Conservation (phyloP, 208 protist species). For the Angomonas deanei region DNA sequence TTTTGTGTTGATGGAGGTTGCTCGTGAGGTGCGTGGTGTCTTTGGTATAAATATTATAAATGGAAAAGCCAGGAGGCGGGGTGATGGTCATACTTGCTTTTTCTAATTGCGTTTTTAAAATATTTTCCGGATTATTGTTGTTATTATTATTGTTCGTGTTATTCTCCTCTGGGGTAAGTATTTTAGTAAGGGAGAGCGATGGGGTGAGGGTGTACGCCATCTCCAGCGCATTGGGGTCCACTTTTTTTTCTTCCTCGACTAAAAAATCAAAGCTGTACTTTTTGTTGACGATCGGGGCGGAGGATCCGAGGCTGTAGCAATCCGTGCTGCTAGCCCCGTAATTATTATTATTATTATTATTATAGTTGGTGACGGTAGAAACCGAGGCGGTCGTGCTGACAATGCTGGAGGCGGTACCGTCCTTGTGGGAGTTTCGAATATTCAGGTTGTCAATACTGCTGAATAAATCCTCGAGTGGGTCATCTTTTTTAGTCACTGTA, state of each 20-base stretch:
- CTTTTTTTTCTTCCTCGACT: not conserved
- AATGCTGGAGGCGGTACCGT: too few relatives aligned
- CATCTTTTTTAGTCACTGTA: too few relatives aligned
- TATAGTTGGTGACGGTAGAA: too few relatives aligned
- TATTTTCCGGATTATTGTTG: not conserved
- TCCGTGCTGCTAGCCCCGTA: too few relatives aligned
- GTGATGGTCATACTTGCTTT: not conserved
- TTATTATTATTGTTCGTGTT: not conserved
- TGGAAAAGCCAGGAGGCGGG: not conserved
- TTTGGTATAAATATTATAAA: not conserved
- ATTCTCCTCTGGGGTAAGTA: not conserved
- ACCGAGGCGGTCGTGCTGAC: too few relatives aligned
- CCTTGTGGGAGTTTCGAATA: too few relatives aligned
- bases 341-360: too few relatives aligned
- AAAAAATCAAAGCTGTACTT: conserved; percentile 1
- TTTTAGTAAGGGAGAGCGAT: not conserved
- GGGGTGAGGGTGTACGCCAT: not conserved
- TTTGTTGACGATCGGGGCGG: not conserved
- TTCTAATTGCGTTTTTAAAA: not conserved
- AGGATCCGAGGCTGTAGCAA: not conserved
- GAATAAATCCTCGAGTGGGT: too few relatives aligned
- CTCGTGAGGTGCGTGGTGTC: too few relatives aligned
- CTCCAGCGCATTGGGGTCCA: not conserved
- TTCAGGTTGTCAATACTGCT: too few relatives aligned
- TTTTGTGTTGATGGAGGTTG: too few relatives aligned